These are phyloP conservation scores for Macrolepiota albuminosa DNA, from an alignment of 768 basidiomycete genomes.

Conservation along the genomic window DNA sequence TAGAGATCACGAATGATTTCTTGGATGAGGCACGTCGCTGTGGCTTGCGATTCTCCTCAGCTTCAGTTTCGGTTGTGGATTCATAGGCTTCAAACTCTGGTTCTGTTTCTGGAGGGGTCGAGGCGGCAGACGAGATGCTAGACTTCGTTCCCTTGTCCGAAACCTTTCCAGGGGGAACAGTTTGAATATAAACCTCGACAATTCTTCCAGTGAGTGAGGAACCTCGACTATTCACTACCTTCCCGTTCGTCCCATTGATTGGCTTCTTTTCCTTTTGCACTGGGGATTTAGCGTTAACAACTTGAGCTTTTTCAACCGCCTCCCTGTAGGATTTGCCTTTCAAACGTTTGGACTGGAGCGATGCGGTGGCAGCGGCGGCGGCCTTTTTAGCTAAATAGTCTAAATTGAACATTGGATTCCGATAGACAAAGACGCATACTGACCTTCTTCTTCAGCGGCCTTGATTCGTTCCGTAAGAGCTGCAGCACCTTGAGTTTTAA, in stretches of 20 bases:
- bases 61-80: slow-evolving; percentile 27
- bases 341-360: slow-evolving; percentile 56
- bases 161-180: slow-evolving; percentile 18
- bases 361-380: slow-evolving; percentile 36
- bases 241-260: slow-evolving; percentile 4
- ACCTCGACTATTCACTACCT: slow-evolving; percentile 1
- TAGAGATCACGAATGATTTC: slow-evolving; percentile 45
- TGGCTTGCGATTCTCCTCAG: slow-evolving; percentile 31
- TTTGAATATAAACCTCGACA: slow-evolving; percentile 56
- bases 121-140: slow-evolving; percentile 27
- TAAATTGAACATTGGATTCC: neutral
- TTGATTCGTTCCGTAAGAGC: slow-evolving; percentile 64
- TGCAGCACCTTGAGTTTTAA: slow-evolving; percentile 60
- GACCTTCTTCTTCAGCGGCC: slow-evolving; percentile 57
- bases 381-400: slow-evolving; percentile 43
- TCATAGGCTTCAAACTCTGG: slow-evolving; percentile 27
- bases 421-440: slow-evolving; percentile 10
- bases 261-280: slow-evolving; percentile 12
- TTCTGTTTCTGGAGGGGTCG: slow-evolving; percentile 31
- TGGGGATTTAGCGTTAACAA: slow-evolving; percentile 4
- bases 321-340: slow-evolving; percentile 74
- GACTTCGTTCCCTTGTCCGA: slow-evolving; percentile 19
- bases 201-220: slow-evolving; percentile 10
- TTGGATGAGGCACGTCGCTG: slow-evolving; percentile 35
- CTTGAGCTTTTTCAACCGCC: slow-evolving; percentile 37